Evolutionary conservation across 495 filamentous ascomycete species (phyloP), one percentile per base, ranked within the genome.

Genomic region (Aspergillus campestris): DNA sequence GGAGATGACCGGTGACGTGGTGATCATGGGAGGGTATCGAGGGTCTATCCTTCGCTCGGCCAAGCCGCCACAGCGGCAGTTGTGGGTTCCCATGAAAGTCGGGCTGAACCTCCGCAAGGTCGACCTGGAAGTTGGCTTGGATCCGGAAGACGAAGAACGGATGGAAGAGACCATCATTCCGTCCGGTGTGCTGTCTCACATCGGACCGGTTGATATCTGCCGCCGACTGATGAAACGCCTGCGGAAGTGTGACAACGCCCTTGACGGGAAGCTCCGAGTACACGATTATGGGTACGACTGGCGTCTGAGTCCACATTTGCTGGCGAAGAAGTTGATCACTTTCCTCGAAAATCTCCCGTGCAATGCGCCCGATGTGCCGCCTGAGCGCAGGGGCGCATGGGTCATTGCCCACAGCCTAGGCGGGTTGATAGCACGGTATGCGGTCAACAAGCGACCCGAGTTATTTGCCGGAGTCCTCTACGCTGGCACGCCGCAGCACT

Each of bases 261-360:
- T 73, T 33, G 74, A 72, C 10, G 86, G 86, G 18, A 83, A 75
- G 47, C 67, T 96, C 1, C 73, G 89, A 33, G 79, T 96, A 3
- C 84, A 85, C 63, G 83, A 96, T 50, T 98, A 92, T 54, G 89
- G 92, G 29, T 98, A 95, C 57, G 91, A 98, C 61, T 98, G 91
- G 91, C 79, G 92, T 28, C 67, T 98, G 43, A 88, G 85, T 48
- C 92, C 92, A 1, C 77, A 86, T 54, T 65, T 91, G 1, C 74
- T 94, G 3, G 87, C 84, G 1, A 67, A 71, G 8, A 75, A 76
- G 40, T 65, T 98, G 6, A 76, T 83, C 27, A 58, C 70, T 29
- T 95, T 84, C 49, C 68, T 98, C 10, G 80, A 87, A 59, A 70
- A 63, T 5, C 67, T 98, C 2, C 86, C 80, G 1, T 90, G 80